phyloP scores from a whole-genome alignment of 2,329 filamentous ascomycete species.

The Plenodomus biglobosus region DNA sequence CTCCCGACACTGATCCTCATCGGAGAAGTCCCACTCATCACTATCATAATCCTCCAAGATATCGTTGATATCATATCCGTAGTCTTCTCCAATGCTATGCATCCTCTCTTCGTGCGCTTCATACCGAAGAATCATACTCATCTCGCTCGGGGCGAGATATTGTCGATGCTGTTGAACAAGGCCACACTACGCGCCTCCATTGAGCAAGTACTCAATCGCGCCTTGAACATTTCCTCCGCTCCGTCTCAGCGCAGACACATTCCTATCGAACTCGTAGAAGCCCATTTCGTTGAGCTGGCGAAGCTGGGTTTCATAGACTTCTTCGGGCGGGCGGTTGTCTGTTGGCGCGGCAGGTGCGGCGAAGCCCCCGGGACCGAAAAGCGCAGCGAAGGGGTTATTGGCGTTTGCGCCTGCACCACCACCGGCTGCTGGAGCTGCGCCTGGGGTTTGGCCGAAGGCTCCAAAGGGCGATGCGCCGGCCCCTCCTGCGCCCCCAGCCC shows the following conservation, averaged over 20 bases:
- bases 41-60: not conserved
- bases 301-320: slow-evolving; percentile 86
- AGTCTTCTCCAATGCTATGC: not conserved
- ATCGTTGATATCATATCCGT: not conserved
- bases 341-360: slow-evolving; percentile 53
- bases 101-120: not conserved
- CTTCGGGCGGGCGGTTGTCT: slow-evolving; percentile 89
- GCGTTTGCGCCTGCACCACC: slow-evolving; percentile 31
- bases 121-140: not conserved
- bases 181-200: slow-evolving; percentile 28
- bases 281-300: slow-evolving; percentile 98
- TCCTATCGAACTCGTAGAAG: slow-evolving; percentile 94
- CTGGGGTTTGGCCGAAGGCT: slow-evolving; percentile 52
- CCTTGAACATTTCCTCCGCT: slow-evolving; percentile 94
- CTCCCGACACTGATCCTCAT: not conserved
- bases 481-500: slow-evolving; percentile 45
- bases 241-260: slow-evolving; percentile 82
- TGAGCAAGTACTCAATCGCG: slow-evolving; percentile 72
- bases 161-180: not conserved
- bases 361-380: slow-evolving; percentile 51
- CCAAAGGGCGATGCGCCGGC: slow-evolving; percentile 40
- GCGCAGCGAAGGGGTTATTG: slow-evolving; percentile 46
- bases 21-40: not conserved
- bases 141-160: not conserved
- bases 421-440: slow-evolving; percentile 21